A percentile compares a stretch with the other conserved stretches of the same genome.
phyloP scores from a whole-genome alignment of 805 yeast species.

The Candida sonorensis region DNA sequence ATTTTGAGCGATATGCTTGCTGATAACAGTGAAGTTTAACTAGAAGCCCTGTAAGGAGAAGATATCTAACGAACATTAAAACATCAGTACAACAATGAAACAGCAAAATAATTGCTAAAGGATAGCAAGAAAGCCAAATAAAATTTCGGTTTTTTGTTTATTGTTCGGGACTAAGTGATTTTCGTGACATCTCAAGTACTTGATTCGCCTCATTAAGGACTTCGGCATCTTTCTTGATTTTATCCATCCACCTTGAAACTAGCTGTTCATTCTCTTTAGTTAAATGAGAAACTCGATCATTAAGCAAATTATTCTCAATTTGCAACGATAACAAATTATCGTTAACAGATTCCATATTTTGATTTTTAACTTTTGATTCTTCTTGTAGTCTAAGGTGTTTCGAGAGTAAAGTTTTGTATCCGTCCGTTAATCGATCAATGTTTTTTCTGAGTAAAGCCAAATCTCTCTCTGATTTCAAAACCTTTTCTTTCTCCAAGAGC shows the following conservation, averaged over 20 bases:
- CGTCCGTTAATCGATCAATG: slow-evolving; percentile 16
- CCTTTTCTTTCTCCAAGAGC: slow-evolving; percentile 8
- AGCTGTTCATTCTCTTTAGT: slow-evolving; percentile 32
- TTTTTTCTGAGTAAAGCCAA: slow-evolving; percentile 14
- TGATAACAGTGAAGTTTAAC: too few relatives aligned
- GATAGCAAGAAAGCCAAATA: too few relatives aligned
- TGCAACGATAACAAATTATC: slow-evolving; percentile 44
- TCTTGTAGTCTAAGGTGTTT: slow-evolving; percentile 19
- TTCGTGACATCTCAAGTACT: slow-evolving; percentile 16
- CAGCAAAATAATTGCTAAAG: too few relatives aligned
- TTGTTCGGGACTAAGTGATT: slow-evolving; percentile 8
- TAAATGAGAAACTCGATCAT: slow-evolving; percentile 25
- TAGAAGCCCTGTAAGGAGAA: too few relatives aligned
- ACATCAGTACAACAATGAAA: too few relatives aligned
- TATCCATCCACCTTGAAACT: slow-evolving; percentile 37
- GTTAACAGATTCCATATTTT: slow-evolving; percentile 40
- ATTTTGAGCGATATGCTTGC: too few relatives aligned
- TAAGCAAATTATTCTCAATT: slow-evolving; percentile 42
- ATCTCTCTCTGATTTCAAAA: slow-evolving; percentile 1
- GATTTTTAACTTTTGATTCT: slow-evolving; percentile 32
- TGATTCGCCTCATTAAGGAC: slow-evolving; percentile 35
- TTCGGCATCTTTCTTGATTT: slow-evolving; percentile 36
- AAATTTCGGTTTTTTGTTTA: too few relatives aligned
- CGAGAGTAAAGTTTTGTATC: slow-evolving; percentile 16
- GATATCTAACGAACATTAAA: too few relatives aligned